Evolutionary conservation across 768 basidiomycete genomes (phyloP).

Genomic region (Suillus occidentalis): DNA sequence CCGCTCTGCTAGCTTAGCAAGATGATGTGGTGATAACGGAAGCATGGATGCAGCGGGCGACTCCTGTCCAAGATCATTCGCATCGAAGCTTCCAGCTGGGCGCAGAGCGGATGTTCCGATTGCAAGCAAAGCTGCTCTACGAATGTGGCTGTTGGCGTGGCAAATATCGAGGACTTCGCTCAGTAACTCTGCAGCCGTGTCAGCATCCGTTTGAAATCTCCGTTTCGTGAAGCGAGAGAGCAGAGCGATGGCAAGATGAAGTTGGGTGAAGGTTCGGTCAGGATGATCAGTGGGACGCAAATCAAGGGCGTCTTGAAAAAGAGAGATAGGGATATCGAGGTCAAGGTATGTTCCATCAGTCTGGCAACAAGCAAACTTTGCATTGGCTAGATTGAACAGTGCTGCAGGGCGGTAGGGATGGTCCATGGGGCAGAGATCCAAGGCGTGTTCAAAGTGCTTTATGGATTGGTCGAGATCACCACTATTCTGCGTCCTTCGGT

Average conservation of each 20-base stretch:
- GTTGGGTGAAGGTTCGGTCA: background rate
- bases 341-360: background rate
- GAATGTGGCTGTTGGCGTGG: background rate
- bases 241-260: background rate
- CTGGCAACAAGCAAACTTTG: background rate
- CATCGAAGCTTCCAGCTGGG: background rate
- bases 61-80: background rate
- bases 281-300: background rate
- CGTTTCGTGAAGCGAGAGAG: background rate
- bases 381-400: background rate
- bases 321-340: background rate
- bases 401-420: background rate
- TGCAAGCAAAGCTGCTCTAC: background rate
- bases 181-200: background rate
- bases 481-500: background rate
- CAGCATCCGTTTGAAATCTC: background rate
- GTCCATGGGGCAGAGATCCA: background rate
- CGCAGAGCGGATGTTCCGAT: background rate
- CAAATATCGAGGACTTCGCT: background rate
- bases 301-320: background rate
- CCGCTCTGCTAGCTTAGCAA: background rate
- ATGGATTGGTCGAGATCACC: background rate
- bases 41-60: background rate
- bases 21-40: background rate
- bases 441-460: background rate